Evolutionary conservation across 2,329 filamentous ascomycete species (phyloP), one percentile per base, ranked within the genome.

Genomic region (Ilyonectria sp.): DNA sequence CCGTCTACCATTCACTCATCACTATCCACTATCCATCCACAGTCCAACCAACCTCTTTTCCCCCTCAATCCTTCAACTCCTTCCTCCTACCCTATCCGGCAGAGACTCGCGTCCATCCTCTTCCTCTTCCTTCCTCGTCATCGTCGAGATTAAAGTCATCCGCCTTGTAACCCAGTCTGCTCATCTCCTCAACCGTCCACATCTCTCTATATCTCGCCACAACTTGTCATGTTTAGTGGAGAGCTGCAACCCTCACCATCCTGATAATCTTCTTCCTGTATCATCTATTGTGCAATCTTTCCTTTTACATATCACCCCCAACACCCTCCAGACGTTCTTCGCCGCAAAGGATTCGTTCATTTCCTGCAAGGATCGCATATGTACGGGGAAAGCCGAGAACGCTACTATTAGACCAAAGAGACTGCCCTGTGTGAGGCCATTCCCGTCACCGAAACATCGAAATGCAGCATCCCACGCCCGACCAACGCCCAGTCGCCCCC

Each of bases 1-100:
- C 31, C 26, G 10, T 53, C n/a, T 53, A n/a, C 15, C 40, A 33
- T 33, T 15, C 37, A 40, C 15, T 13, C 2, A 40, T 40, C 15
- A 17, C 40, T 6, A 17, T 43, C 40, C 40, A n/a, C 31, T 13
- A 35, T 21, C 29, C n/a, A n/a, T 53, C 29, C 2, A 19, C n/a
- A 31, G n/a, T 35, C 31, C 50, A 35, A 53, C 31, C 50, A 35
- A 53, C 29, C 23, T 21, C 9, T 53, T 17, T 21, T 29, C 9
- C 50, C 29, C 29, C 50, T 33, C n/a, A 15, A 13, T 33, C 29
- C 40, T 43, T 43, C 40, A 43, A 43, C 19, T 19, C 40, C 40
- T 53, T 43, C 40, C 40, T 53, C 50, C 50, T 53, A 31, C 50
- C 50, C 31, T 19, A 53, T 53, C 10, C 29, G 50, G 31, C 50